Evolutionary conservation across 192 early-diverging fungal species (phyloP), one percentile per base, ranked within the genome.

Genomic region (Backusella tarrabulga): DNA sequence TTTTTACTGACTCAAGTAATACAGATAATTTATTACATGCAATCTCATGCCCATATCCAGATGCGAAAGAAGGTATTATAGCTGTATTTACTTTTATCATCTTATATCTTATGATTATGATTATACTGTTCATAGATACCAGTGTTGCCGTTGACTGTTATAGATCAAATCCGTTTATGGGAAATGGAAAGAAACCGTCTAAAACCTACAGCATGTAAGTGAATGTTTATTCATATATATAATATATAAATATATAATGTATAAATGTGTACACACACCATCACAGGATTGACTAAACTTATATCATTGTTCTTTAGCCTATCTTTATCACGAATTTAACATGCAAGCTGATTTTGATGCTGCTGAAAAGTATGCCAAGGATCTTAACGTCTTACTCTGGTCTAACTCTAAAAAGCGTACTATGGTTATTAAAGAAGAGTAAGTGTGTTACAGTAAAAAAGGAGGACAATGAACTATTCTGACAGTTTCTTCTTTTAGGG

Each of bases 121-220:
- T 74, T 26, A 44, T 15, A 23, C n/a, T 34, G 11, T 15, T 32
- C 34, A 12, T 80, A 89, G 78, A 85, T 82, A 14, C 95, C 96
- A 0, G 84, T 97, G 19, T 80, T 99, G 72, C 97, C 97, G 0
- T 77, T 92, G 8, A 98, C 97, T 2, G 96, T 99, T 2, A 88
- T 96, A 0, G 97, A 99, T 84, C 97, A 99, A 83, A 95, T 99
- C 41, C 82, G 95, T 46, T 80, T 99, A 70, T 99, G 97, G 97
- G 97, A 99, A 82, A 91, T 94, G 83, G 97, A 99, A 80, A 87
- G 93, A 71, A 95, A 99, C 76, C 83, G 97, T 15, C 77, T 98
- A 17, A 77, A 84, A 2, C 85, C 87, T 9, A 80, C 81, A 15
- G 73, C 83, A 32, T 84, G 90, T 81, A 42, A 29, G 67, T 52